These are phyloP conservation scores for Rhizopus sp. DNA, from an alignment of 371 early-diverging fungal species.

Conservation along the genomic window DNA sequence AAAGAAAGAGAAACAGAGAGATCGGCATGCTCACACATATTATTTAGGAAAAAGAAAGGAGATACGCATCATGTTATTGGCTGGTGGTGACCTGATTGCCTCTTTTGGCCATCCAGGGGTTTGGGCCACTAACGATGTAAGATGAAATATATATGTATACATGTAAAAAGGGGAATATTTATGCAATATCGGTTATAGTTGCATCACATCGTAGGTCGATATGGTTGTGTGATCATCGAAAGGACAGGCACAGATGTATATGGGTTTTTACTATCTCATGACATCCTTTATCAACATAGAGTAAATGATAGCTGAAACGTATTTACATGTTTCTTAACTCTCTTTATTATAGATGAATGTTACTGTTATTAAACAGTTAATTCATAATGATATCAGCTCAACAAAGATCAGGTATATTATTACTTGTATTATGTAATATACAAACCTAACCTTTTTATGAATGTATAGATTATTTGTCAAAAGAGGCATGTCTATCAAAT, in stretches of 20 bases:
- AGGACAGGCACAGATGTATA: slow-evolving; percentile 93
- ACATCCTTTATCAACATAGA: slow-evolving; percentile 87
- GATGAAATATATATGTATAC: background rate
- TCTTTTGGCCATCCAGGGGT: slow-evolving; percentile 91
- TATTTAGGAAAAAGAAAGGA: slow-evolving; percentile 43
- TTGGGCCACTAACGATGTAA: slow-evolving; percentile 66
- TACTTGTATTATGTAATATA: background rate
- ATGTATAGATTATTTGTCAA: slow-evolving; percentile 83
- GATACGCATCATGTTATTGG: slow-evolving; percentile 87
- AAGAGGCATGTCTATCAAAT: slow-evolving; percentile 94
- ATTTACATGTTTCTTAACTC: background rate
- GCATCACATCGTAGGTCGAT: slow-evolving; percentile 88
- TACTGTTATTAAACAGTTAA: slow-evolving; percentile 91
- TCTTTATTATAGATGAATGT: slow-evolving; percentile 72
- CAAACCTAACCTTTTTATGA: background rate
- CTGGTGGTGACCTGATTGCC: slow-evolving; percentile 96
- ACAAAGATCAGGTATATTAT: slow-evolving; percentile 81
- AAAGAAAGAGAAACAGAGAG: background rate
- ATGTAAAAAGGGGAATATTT: background rate
- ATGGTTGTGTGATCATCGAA: slow-evolving; percentile 95
- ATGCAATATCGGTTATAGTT: slow-evolving; percentile 56
- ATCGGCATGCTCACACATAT: background rate
- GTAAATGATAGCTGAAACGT: slow-evolving; percentile 34
- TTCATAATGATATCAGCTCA: slow-evolving; percentile 95
- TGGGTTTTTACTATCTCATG: slow-evolving; percentile 87